Conservation (phyloP, 2,329 filamentous ascomycete species). For the Scolecobasidium constrictum region DNA sequence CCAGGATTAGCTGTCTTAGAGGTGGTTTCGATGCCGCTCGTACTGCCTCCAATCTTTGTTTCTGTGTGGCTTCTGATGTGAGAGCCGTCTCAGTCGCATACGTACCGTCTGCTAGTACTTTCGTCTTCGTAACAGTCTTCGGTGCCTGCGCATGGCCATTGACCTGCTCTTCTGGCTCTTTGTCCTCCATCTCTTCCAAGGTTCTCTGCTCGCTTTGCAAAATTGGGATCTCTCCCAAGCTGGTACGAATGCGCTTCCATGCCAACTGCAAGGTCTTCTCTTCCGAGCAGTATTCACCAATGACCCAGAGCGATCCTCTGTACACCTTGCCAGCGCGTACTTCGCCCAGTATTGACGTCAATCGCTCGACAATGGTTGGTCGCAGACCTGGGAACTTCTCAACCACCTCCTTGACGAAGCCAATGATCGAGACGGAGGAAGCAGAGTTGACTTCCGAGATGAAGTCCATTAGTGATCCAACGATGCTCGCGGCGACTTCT, state of each 20-base stretch:
- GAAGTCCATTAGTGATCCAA: slow-evolving; percentile 96
- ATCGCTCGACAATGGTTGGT: slow-evolving; percentile 72
- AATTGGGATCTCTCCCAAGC: slow-evolving; percentile 93
- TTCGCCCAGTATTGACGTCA: slow-evolving; percentile 84
- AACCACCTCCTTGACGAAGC: slow-evolving; percentile 97
- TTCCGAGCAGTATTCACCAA: slow-evolving; percentile 92
- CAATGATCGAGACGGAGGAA: slow-evolving; percentile 93
- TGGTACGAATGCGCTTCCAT: slow-evolving; percentile 91
- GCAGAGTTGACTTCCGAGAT: slow-evolving; percentile 79
- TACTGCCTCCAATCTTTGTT: slow-evolving; percentile 87
- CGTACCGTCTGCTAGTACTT: slow-evolving; percentile 90
- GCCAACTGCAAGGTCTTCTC: slow-evolving; percentile 90
- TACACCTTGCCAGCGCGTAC: slow-evolving; percentile 97
- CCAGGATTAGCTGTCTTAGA: slow-evolving; percentile 84
- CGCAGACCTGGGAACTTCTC: slow-evolving; percentile 93
- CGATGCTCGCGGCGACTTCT: slow-evolving; percentile 91
- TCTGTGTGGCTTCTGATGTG: slow-evolving; percentile 81
- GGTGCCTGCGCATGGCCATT: slow-evolving; percentile 57
- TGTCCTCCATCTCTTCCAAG: slow-evolving; percentile 69
- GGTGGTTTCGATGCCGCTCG: slow-evolving; percentile 96
- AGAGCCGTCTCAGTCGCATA: slow-evolving; percentile 95
- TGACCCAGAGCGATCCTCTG: slow-evolving; percentile 90
- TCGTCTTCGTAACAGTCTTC: slow-evolving; percentile 72
- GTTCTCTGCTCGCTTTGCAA: slow-evolving; percentile 88
- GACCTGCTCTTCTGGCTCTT: slow-evolving; percentile 56